A percentile compares a stretch with the other conserved stretches of the same genome.
phyloP scores from a whole-genome alignment of 169 alveolate genomes.

The Blepharisma undulans region DNA sequence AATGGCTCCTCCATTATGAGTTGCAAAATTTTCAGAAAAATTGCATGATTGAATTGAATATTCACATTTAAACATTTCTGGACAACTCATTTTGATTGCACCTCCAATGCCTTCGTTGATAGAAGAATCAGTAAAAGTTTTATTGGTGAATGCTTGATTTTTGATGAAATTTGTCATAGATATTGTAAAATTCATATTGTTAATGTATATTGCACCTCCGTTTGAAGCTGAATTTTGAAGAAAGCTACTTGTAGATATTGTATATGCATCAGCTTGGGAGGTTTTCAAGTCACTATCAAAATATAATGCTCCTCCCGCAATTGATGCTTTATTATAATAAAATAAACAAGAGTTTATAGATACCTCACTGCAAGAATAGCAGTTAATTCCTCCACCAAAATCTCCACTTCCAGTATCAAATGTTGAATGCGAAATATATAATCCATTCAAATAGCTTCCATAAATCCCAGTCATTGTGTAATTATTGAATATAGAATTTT shows the following conservation, averaged over 20 bases:
- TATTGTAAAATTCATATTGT: neutral
- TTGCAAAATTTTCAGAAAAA: neutral
- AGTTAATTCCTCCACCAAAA: neutral
- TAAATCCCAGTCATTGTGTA: neutral
- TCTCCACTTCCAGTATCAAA: neutral
- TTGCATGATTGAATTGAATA: neutral
- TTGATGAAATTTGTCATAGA: neutral
- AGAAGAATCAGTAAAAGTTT: neutral
- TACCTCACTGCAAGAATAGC: neutral
- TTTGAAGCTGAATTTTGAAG: neutral
- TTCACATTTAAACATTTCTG: neutral
- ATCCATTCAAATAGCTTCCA: neutral
- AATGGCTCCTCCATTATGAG: slow-evolving; percentile 27
- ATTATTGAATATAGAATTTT: neutral
- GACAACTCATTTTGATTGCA: neutral
- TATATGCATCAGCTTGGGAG: neutral
- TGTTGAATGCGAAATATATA: neutral
- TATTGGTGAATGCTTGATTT: neutral
- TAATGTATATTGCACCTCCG: neutral
- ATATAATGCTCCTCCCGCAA: neutral
- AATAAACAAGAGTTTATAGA: neutral
- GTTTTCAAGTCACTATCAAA: neutral
- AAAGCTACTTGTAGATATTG: neutral
- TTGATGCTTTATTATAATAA: neutral
- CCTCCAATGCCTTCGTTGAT: neutral